Conservation (phyloP, 306 rosid species). For the Carpinus fangiana region DNA sequence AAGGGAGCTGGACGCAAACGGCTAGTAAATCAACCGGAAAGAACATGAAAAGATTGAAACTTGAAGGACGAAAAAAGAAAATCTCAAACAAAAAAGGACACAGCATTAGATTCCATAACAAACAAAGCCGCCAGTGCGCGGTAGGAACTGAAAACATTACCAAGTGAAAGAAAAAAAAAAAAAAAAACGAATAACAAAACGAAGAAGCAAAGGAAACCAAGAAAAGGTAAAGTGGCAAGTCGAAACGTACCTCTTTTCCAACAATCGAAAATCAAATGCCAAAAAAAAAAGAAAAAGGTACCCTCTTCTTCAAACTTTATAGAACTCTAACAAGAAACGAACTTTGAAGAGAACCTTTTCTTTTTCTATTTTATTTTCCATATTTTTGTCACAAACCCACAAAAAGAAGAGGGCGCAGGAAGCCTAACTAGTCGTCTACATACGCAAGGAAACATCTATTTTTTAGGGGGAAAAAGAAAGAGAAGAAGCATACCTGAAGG, state of each 20-base stretch:
- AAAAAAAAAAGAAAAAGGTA: background rate
- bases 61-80: background rate
- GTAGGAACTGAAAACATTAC: slow-evolving; percentile 1
- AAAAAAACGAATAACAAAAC: background rate
- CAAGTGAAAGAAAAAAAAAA: background rate
- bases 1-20: background rate
- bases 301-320: background rate
- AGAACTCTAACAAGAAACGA: slow-evolving; percentile 8
- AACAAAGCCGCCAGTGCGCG: slow-evolving; percentile 16
- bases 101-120: background rate
- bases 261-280: background rate
- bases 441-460: background rate
- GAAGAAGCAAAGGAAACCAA: background rate
- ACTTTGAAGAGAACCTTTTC: background rate
- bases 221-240: background rate
- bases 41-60: background rate
- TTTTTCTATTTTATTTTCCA: background rate
- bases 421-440: too few relatives aligned
- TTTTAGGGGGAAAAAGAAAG: background rate
- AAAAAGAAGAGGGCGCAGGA: background rate
- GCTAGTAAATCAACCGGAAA: background rate
- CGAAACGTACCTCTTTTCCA: background rate
- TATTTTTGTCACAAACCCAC: background rate
- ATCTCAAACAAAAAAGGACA: slow-evolving; percentile 9
- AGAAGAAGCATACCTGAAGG: background rate